These are phyloP conservation scores for Cicer yamashitae DNA, from an alignment of 306 rosid genomes.

Conservation along the genomic window DNA sequence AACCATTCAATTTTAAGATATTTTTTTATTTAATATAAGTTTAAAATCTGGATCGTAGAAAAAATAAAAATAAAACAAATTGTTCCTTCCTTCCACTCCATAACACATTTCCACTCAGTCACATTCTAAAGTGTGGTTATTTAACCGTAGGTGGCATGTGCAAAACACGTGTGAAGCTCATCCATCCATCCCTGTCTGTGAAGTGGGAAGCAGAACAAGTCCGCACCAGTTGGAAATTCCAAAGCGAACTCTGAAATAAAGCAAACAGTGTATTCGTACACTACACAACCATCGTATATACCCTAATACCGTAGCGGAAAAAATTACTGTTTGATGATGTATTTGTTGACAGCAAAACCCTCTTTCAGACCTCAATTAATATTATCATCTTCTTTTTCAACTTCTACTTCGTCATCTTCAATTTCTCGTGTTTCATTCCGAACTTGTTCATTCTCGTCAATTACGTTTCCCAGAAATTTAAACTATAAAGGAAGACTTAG, in stretches of 20 bases:
- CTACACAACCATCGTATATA: background rate
- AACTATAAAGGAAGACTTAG: constrained; percentile 36
- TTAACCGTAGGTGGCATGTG: background rate
- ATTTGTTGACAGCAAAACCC: constrained; percentile 49
- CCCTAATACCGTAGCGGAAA: background rate
- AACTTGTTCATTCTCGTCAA: constrained; percentile 44
- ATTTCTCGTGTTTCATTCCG: constrained; percentile 21
- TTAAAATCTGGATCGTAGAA: too few species aligned
- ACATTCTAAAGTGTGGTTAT: background rate
- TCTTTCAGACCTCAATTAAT: constrained; percentile 41
- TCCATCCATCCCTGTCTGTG: background rate
- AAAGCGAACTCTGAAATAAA: background rate
- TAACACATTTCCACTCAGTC: too few species aligned
- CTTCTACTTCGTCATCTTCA: constrained; percentile 42
- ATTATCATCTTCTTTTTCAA: background rate
- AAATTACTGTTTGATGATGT: constrained; percentile 30
- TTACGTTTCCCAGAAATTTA: constrained; percentile 37
- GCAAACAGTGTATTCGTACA: background rate
- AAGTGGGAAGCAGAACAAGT: background rate
- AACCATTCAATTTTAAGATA: too few species aligned
- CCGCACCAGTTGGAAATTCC: background rate
- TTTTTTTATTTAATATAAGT: too few species aligned
- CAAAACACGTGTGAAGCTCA: background rate
- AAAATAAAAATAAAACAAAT: too few species aligned
- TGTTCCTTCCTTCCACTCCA: too few species aligned